Evolutionary conservation across 371 early-diverging fungal genomes (phyloP).

Genomic region (Lichtheimia hyalospora): DNA sequence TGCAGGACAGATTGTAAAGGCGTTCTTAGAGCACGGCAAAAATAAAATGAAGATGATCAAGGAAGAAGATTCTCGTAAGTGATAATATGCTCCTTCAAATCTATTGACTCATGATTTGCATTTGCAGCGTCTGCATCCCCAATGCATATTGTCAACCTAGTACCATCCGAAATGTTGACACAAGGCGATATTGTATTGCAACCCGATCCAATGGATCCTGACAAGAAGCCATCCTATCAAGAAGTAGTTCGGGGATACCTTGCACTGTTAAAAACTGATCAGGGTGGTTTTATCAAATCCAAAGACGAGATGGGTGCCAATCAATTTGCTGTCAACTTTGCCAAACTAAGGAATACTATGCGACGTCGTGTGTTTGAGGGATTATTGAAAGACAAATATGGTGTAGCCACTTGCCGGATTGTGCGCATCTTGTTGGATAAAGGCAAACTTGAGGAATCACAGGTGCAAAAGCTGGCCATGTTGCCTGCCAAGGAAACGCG

Average conservation of each 20-base stretch:
- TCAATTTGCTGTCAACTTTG: constrained; percentile 70
- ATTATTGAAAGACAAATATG: constrained; percentile 72
- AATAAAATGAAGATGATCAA: constrained; percentile 44
- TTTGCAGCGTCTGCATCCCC: constrained; percentile 51
- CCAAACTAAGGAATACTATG: constrained; percentile 58
- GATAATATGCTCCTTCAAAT: background rate
- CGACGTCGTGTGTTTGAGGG: constrained; percentile 65
- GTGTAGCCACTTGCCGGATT: constrained; percentile 72
- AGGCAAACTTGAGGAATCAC: constrained; percentile 85
- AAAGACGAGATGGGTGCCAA: constrained; percentile 77
- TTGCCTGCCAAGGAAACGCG: constrained; percentile 72
- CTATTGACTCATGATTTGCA: background rate
- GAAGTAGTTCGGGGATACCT: constrained; percentile 66
- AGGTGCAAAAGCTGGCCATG: constrained; percentile 79
- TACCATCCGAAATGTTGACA: constrained; percentile 51
- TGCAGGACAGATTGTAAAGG: constrained; percentile 64
- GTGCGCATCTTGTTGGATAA: constrained; percentile 74
- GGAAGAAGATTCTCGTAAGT: constrained; percentile 58
- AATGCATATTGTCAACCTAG: constrained; percentile 53
- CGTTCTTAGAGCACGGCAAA: constrained; percentile 55
- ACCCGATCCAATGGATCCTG: constrained; percentile 45
- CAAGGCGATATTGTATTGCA: constrained; percentile 57
- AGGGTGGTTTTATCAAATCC: constrained; percentile 64
- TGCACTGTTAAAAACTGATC: constrained; percentile 62
- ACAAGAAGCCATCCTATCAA: constrained; percentile 40